phyloP scores from a whole-genome alignment of 1,139 yeast genomes.

The Saccharomyces hybrid region DNA sequence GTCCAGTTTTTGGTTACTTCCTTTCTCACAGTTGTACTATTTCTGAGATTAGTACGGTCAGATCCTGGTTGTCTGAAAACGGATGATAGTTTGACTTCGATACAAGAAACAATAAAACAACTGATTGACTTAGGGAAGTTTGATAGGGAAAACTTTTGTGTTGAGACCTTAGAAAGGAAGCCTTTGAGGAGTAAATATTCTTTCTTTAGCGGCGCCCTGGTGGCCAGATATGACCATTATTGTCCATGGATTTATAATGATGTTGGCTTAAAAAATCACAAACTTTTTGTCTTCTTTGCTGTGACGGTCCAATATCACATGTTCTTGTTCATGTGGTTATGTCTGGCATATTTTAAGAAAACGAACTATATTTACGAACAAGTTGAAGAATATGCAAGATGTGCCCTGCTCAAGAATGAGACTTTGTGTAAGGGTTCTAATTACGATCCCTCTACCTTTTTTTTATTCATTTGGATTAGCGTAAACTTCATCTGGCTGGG shows the following conservation, averaged over 20 bases:
- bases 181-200: constrained; percentile 81
- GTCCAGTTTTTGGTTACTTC: not conserved
- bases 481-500: constrained; percentile 63
- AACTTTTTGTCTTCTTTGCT: constrained; percentile 61
- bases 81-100: constrained; percentile 40
- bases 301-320: constrained; percentile 48
- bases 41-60: constrained; percentile 54
- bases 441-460: constrained; percentile 47
- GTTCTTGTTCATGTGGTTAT: constrained; percentile 37
- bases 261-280: constrained; percentile 80
- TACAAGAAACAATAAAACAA: constrained; percentile 46
- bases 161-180: constrained; percentile 60
- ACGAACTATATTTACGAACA: constrained; percentile 17
- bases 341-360: constrained; percentile 41
- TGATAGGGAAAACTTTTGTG: constrained; percentile 70
- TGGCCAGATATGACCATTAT: constrained; percentile 82
- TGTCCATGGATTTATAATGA: constrained; percentile 94
- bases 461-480: constrained; percentile 47
- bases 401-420: constrained; percentile 42
- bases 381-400: constrained; percentile 21
- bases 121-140: constrained; percentile 53
- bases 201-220: constrained; percentile 44
- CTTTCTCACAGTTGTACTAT: constrained; percentile 29
- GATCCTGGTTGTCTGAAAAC: constrained; percentile 76
- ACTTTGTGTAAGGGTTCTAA: constrained; percentile 50